Evolutionary conservation across 306 rosid genomes (phyloP), one percentile per base, ranked within the genome.

Genomic region (Fagus sylvatica): DNA sequence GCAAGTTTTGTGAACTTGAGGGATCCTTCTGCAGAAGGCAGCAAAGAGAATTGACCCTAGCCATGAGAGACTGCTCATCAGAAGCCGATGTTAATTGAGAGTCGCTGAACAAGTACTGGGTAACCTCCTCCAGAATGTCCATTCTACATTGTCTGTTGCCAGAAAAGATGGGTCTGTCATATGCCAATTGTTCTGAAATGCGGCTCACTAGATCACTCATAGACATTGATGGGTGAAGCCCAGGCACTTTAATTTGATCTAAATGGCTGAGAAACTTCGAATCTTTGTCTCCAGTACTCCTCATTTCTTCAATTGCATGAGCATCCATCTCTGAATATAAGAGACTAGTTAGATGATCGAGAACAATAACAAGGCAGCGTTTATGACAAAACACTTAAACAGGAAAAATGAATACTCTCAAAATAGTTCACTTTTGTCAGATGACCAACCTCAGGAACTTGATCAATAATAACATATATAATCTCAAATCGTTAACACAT

Each of bases 11-110:
- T 2, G 82, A 49, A 7, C 83, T 33, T 4, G 82, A 73, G 84
- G 93, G 88, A 74, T 87, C 96, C 75, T 80, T 90, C 86, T 87
- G 96, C 72, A 90, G 79, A 67, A 92, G 96, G 80, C 88, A 86
- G 77, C 81, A 90, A 0, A 90, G 89, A 16, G 97, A 92, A 79
- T 90, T 86, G 77, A 92, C 97, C 81, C 90, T 89, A 13, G 89
- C 77, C 96, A 92, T 84, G 71, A 90, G 85, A 77, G 70, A 79
- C 80, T 81, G 87, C 86, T 92, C 92, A 8, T 90, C 92, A 13
- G 88, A 85, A 34, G 87, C 78, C 16, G 76, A 55, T 13, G 82
- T 13, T 33, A 53, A 71, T 65, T 85, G 93, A 10, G 90, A 46
- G 68, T 92, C 96, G 33, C 15, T 89, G 55, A 92, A 82, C 83